phyloP scores from a whole-genome alignment of 352 stramenopile genomes.

The Globisporangium camurandrum region DNA sequence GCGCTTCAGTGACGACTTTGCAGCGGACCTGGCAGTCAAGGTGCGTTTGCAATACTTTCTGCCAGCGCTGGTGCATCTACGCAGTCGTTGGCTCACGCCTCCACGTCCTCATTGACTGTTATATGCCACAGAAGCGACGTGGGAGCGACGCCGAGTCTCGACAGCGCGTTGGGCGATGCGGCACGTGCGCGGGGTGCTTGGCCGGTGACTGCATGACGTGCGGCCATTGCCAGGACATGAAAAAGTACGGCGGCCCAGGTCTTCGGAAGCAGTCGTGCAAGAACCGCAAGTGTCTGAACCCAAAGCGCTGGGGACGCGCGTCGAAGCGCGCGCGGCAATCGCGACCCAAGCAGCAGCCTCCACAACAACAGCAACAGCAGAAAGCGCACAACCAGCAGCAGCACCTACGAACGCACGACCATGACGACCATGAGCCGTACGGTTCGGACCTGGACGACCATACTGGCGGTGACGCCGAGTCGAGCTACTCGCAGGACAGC shows the following conservation, averaged over 20 bases:
- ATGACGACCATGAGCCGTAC: slow-evolving; percentile 4
- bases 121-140: slow-evolving; percentile 40
- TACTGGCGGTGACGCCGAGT: slow-evolving; percentile 17
- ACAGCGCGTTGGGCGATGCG: slow-evolving; percentile 71
- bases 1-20: slow-evolving; percentile 8
- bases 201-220: slow-evolving; percentile 83
- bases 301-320: slow-evolving; percentile 46
- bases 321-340: slow-evolving; percentile 33
- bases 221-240: slow-evolving; percentile 86
- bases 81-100: too few species aligned
- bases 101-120: too few species aligned
- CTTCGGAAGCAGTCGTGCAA: slow-evolving; percentile 86
- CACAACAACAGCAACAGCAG: too few species aligned
- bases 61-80: too few species aligned
- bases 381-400: slow-evolving; percentile 12
- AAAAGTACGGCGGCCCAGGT: slow-evolving; percentile 82
- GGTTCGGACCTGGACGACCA: slow-evolving; percentile 19
- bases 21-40: slow-evolving; percentile 3
- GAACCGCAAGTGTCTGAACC: slow-evolving; percentile 74
- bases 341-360: slow-evolving; percentile 9
- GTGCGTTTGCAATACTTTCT: neutral
- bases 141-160: slow-evolving; percentile 28
- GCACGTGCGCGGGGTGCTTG: slow-evolving; percentile 69
- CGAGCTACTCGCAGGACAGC: slow-evolving; percentile 51
- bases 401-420: slow-evolving; percentile 10